Evolutionary conservation across 2,329 filamentous ascomycete genomes (phyloP), one percentile per base, ranked within the genome.

Genomic region (Cladophialophora psammophila): DNA sequence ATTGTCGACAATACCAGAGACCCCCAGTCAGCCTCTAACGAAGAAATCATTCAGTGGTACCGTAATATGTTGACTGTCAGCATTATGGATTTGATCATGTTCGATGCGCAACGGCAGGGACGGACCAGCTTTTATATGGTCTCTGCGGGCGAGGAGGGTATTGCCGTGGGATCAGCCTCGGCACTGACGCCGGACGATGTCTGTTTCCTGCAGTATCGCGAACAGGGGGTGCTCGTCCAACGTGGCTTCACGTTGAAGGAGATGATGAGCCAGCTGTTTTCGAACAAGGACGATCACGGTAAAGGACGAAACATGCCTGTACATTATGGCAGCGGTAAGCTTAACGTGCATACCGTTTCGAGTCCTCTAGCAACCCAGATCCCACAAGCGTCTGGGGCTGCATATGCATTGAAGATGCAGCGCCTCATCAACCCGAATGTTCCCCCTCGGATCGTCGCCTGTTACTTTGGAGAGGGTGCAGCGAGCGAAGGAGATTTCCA

Each of bases 61-160:
- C 86, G 83, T 71, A 87, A 89, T 73, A 90, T 90, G 88, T 78
- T 90, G 65, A 85, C 82, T 84, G 87, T 90, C 64, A 88, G 91
- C 64, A 91, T 98, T 72, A 95, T 99, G 93, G 95, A 99, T 76
- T 79, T 96, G 63, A 91, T 98, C 77, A 98, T 98, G 94, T 97
- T 97, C 76, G 95, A 99, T 75, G 94, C 95, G 0, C 95, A 99
- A 80, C 86, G 95, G 54, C 95, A 99, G 80, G 94, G 94, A n/a
- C 88, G 93, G 20, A 81, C 97, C 64, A 94, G 90, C 78, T 99
- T 99, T 80, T 99, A 99, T 80, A 98, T 99, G 92, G 94, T 90
- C 45, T 94, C 91, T 42, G 92, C 93, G 0, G 94, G 94, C 65
- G 94, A 97, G 82, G 95, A 99, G 83, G 95, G 94, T 38, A 93